Base-by-base conservation (phyloP, 352 stramenopile species). In the Globisporangium uncinulatum region DNA sequence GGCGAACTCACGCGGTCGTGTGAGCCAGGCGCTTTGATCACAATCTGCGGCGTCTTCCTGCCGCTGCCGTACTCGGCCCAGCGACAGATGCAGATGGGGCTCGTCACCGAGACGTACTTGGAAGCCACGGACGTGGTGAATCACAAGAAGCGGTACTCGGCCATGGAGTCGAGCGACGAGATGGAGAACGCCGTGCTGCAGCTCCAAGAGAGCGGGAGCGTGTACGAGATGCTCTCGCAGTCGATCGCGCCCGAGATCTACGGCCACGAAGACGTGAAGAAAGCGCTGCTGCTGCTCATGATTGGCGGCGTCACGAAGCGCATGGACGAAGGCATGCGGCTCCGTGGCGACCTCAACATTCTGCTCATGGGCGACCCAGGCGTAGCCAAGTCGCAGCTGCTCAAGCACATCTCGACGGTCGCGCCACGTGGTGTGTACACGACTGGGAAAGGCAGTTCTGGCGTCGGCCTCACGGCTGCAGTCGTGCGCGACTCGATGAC, bases 211-310 rank as follows among this genome's bases (percentile, higher is more conserved):
- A 74, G 67, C 4, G 51, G 63, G 1, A 89, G 93, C 65, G 73
- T 96, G 73, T 98, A 99, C 57, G 90, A 96, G 13, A 83, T 94
- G 56, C 70, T 99, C 3, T 95, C 96, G 6, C 78, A 90, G 55
- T 97, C 87, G 14, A 97, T 99, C 67, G 98, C 98, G 15, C 98
- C 98, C 0, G 97, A 99, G 83, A 99, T 99, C 53, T 99, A 98
- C 74, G 98, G 98, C 6, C 96, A 99, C 62, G 95, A 98, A 51
- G 96, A 99, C 74, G 97, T 99, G 11, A 99, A 99, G 80, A 98
- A 99, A 58, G 97, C 97, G 11, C 65, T 99, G 32, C 71, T 99
- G 11, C 73, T 99, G 44, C 89, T 99, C 59, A 86, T 99, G 21
- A 98, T 99, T 13, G 90, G 96, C 36, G 95, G 95, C 15, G 80